Evolutionary conservation across 768 basidiomycete species (phyloP).

Genomic region (Russula vinacea): DNA sequence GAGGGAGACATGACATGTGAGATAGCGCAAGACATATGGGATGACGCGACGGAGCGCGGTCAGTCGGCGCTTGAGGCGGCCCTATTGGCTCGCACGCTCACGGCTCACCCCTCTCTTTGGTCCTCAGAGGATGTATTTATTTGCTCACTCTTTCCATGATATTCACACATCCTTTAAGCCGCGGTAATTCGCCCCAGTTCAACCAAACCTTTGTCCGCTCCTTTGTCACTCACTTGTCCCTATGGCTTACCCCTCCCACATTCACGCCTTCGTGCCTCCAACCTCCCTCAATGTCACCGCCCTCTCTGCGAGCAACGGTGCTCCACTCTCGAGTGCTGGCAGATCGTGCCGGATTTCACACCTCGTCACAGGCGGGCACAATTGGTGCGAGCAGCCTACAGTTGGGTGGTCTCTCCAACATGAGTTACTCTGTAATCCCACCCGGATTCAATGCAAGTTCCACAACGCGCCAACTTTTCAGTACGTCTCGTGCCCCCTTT

Average conservation of each 20-base stretch:
- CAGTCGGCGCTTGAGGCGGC: no score
- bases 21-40: no score
- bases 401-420: constrained; percentile 33
- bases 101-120: no score
- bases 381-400: constrained; percentile 32
- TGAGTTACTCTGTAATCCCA: constrained; percentile 35
- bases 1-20: not conserved
- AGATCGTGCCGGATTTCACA: constrained; percentile 31
- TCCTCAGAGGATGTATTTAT: no score
- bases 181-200: not conserved
- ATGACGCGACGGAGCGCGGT: no score
- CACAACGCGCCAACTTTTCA: constrained; percentile 50
- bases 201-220: not conserved
- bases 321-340: constrained; percentile 35
- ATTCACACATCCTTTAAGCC: not conserved
- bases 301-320: constrained; percentile 12
- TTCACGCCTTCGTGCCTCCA: constrained; percentile 4
- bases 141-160: not conserved
- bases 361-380: constrained; percentile 33
- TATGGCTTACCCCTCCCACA: not conserved
- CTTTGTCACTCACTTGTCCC: not conserved
- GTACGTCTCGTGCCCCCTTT: constrained; percentile 21
- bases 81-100: no score
- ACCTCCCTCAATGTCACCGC: constrained; percentile 25
- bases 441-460: constrained; percentile 51